Conservation (phyloP, 345 rosid genomes). For the Hibiscus mutabilis region DNA sequence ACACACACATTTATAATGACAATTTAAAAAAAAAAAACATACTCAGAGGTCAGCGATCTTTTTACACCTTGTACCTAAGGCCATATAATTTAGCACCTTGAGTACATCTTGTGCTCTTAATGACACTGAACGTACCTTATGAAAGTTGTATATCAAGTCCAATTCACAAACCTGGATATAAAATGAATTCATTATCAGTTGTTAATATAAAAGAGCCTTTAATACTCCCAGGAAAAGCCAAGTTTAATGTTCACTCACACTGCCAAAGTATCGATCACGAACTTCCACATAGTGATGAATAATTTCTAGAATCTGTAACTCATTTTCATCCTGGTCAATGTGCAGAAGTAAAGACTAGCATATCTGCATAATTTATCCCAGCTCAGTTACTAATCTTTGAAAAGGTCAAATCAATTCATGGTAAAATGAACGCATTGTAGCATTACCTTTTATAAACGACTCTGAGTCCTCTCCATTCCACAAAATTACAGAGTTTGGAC, state of each 20-base stretch:
- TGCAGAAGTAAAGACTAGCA: constrained; percentile 96
- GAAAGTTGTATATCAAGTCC: constrained; percentile 94
- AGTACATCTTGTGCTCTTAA: not conserved
- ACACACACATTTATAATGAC: not conserved
- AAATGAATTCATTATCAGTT: constrained; percentile 7
- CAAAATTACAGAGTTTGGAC: constrained; percentile 88
- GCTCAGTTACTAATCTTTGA: not conserved
- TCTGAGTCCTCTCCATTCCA: constrained; percentile 88
- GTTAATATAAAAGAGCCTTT: not conserved
- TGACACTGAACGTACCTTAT: constrained; percentile 47
- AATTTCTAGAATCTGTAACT: constrained; percentile 76
- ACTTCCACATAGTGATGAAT: constrained; percentile 94
- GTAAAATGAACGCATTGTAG: not conserved
- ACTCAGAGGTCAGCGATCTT: not conserved
- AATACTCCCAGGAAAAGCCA: not conserved
- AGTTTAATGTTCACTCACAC: constrained; percentile 51
- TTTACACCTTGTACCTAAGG: not conserved
- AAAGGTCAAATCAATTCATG: not conserved
- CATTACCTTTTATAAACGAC: constrained; percentile 82
- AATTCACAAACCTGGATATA: constrained; percentile 75
- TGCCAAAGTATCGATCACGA: constrained; percentile 90
- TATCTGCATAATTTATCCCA: constrained; percentile 43
- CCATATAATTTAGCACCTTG: not conserved
- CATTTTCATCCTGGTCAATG: constrained; percentile 83
- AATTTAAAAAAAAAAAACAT: not conserved